Evolutionary conservation across 2,329 filamentous ascomycete genomes (phyloP).

Genomic region (Leptographium galeiforme): DNA sequence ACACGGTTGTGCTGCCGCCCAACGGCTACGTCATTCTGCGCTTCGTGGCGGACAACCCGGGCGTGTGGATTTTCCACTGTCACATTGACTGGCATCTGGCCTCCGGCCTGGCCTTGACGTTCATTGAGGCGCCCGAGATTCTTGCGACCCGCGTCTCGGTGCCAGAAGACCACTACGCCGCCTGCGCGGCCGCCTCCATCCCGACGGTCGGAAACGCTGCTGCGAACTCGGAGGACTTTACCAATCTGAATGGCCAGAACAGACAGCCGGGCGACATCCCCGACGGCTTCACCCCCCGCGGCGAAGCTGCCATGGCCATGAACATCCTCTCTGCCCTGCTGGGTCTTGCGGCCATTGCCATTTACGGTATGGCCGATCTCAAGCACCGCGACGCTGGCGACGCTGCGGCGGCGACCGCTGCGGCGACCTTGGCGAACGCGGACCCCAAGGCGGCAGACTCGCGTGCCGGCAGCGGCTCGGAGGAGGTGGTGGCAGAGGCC

Average conservation of each 20-base stretch:
- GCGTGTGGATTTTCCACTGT: slow-evolving; percentile 54
- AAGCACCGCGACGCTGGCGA: slow-evolving; percentile 6
- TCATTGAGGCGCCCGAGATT: slow-evolving; percentile 48
- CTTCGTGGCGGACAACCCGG: slow-evolving; percentile 56
- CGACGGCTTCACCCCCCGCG: slow-evolving; percentile 43
- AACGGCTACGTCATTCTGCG: slow-evolving; percentile 55
- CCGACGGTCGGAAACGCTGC: slow-evolving; percentile 18
- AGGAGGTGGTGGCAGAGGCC: neutral
- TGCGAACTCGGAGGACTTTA: slow-evolving; percentile 12
- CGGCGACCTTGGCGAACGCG: too few relatives aligned
- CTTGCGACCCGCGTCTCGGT: slow-evolving; percentile 49
- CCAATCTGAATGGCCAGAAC: slow-evolving; percentile 16
- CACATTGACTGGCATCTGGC: slow-evolving; percentile 68
- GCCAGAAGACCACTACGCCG: slow-evolving; percentile 43
- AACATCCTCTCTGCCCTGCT: slow-evolving; percentile 55
- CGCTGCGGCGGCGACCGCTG: neutral
- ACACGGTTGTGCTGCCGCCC: slow-evolving; percentile 52
- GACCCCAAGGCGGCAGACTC: neutral
- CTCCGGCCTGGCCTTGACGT: slow-evolving; percentile 51
- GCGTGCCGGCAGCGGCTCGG: neutral
- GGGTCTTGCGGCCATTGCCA: slow-evolving; percentile 52
- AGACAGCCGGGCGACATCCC: slow-evolving; percentile 9
- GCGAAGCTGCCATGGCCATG: slow-evolving; percentile 63
- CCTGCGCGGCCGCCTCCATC: slow-evolving; percentile 29
- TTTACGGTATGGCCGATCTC: slow-evolving; percentile 43